A percentile compares a stretch with the other conserved stretches of the same genome.
phyloP scores from a whole-genome alignment of 2,329 filamentous ascomycete species.

The Aspergillus arachidicola region DNA sequence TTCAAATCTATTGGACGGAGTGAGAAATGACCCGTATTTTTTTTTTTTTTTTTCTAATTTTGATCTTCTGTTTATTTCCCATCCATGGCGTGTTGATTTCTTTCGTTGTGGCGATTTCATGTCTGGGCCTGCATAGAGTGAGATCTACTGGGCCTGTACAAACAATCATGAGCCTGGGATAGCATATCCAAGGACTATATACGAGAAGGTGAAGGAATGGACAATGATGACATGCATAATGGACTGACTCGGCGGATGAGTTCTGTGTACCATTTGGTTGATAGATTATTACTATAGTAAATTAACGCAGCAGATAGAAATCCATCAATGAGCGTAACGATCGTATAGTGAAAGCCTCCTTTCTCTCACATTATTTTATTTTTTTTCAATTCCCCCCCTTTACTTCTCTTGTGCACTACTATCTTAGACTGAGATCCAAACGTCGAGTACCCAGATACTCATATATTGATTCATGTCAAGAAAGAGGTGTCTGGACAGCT shows the following conservation, averaged over 20 bases:
- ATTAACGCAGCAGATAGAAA: conserved; percentile 4
- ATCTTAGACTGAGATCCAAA: no score
- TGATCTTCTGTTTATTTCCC: conserved; percentile 8
- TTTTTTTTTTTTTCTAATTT: conserved; percentile 2
- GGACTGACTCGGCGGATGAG: conserved; percentile 15
- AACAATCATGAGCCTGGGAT: conserved; percentile 10
- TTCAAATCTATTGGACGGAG: conserved; percentile 7
- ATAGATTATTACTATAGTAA: conserved; percentile 4
- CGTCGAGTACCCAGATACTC: background rate
- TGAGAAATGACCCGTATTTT: conserved; percentile 7
- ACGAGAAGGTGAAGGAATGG: conserved; percentile 5
- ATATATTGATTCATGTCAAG: background rate
- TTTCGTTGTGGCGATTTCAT: conserved; percentile 10
- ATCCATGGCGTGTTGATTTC: conserved; percentile 11
- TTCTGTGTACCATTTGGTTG: conserved; percentile 17
- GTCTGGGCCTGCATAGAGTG: conserved; percentile 14
- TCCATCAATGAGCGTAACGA: background rate
- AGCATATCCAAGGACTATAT: conserved; percentile 16
- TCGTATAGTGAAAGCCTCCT: background rate
- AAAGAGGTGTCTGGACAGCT: background rate
- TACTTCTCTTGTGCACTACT: no score
- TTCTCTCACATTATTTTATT: background rate
- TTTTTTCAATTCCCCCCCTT: no score
- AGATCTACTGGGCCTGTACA: conserved; percentile 11
- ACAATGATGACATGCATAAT: conserved; percentile 21